phyloP scores from a whole-genome alignment of 352 stramenopile species.

The Globisporangium camurandrum region DNA sequence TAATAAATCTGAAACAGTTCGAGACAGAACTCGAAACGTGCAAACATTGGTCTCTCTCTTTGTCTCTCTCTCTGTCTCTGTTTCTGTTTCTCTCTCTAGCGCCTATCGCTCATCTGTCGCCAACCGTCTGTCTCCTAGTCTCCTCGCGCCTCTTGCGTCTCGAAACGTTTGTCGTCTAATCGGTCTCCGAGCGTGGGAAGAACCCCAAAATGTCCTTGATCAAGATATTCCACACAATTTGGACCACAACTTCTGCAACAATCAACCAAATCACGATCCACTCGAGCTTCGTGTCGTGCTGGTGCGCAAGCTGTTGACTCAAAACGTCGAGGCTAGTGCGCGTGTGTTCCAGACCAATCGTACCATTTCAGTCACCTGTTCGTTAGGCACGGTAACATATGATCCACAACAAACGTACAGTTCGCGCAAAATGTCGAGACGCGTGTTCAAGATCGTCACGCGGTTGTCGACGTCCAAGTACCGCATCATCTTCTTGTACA shows the following conservation, averaged over 20 bases:
- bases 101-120: too few relatives aligned
- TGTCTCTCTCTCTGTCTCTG: too few relatives aligned
- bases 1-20: too few relatives aligned
- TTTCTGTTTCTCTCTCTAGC: too few relatives aligned
- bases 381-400: not conserved
- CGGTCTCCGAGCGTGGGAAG: conserved; percentile 54
- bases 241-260: conserved; percentile 84
- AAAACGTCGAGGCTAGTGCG: conserved; percentile 88
- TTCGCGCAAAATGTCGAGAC: conserved; percentile 90
- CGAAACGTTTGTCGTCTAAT: too few relatives aligned
- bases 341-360: too few relatives aligned
- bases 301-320: conserved; percentile 85
- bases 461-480: conserved; percentile 91
- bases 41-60: too few relatives aligned
- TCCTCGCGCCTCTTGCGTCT: too few relatives aligned
- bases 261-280: conserved; percentile 95
- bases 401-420: conserved; percentile 40
- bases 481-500: conserved; percentile 89
- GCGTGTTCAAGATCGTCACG: conserved; percentile 91
- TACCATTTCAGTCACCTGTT: not conserved
- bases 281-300: conserved; percentile 87
- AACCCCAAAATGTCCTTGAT: conserved; percentile 88
- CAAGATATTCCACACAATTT: conserved; percentile 85
- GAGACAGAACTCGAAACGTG: too few relatives aligned
- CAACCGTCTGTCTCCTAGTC: too few relatives aligned